Base-by-base conservation (phyloP, 1,284 basidiomycete genomes). In the Papiliotrema fonsecae region DNA sequence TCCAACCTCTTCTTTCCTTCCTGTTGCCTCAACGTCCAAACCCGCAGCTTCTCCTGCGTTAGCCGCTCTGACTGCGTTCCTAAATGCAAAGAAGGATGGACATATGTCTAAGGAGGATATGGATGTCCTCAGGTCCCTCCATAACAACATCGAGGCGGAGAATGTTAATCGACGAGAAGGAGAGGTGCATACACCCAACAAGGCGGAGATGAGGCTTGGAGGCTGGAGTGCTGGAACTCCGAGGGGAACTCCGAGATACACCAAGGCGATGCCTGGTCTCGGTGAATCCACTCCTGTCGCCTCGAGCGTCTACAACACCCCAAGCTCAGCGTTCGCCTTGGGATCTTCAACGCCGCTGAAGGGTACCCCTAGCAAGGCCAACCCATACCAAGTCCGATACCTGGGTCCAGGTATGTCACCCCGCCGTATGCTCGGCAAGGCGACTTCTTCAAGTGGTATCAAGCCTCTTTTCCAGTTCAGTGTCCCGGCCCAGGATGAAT, bases 331-430 rank as follows among this genome's bases (percentile, higher is more conserved):
- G 9, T 59, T 58, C 35, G 47, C 56, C 0, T 19, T 58, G 11
- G 56, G 55, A 26, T 27, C 40, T 6, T 50, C 19, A 10, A 42
- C 54, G 2, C 40, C 48, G 4, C 24, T 27, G 34, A 35, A 35
- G 16, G 34, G 34, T 14, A 27, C 26, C 9, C 37, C 46, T 11
- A 9, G 14, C 27, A 34, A 40, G 16, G 18, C 42, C 11, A 32
- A 37, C 6, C 52, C 55, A 6, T 55, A 54, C 37, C 42, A 42
- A 25, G 51, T 55, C 26, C 30, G 48, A 7, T 70, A 70, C 46
- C 57, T 70, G 1, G 67, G 67, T 11, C 66, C 67, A 0, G 67
- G 67, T 32, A 68, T 70, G 59, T 66, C 65, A 24, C 58, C 64
- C 1, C 52, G 58, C 16, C 55, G 61, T 22, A 56, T 61, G 55